Evolutionary conservation across 805 yeast genomes (phyloP), one percentile per base, ranked within the genome.

Genomic region (Metschnikowia baotianmanensis): DNA sequence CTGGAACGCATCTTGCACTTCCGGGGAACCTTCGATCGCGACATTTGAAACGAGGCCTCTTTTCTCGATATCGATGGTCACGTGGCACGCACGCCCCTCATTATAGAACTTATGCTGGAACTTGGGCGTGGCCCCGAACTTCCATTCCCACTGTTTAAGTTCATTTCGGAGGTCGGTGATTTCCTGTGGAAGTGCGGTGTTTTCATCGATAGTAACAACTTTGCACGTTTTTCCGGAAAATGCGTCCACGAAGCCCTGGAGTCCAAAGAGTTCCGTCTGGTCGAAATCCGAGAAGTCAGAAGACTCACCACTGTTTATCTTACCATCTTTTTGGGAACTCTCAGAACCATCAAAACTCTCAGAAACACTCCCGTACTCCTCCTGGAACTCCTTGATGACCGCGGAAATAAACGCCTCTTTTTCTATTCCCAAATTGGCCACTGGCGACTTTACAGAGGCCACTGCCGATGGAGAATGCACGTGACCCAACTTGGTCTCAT

Each of bases 381-480:
- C 43, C 21, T 52, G 47, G 49, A 78, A 82, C 2, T 69, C 71
- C 2, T 58, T 44, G 3, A 63, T 43, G 6, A 77, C 77, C 1
- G 67, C 48, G 3, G 66, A 61, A 0, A 75, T 62, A 48, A 90
- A 79, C 1, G 69, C 63, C 0, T 72, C 69, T 6, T 55, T 56
- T 5, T 58, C 59, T 21, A 84, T 52, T 1, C 63, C 70, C 12
- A 87, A 57, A 55, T 93, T 93, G 1, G 76, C 62, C 3, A 93
- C 95, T n/a, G 80, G 80, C 0, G 96, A 80, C 35, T 81, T 77
- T 4, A 91, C 95, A 21, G 96, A 86, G 23, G 77, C 79, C 1
- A 91, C 87, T 1, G 70, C 59, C 8, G 82, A 77, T 24, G 69
- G 62, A 40, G 79, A 62, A 15, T 60, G 67, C 1, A 82, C 68